Evolutionary conservation across 257 asterid genomes (phyloP).

Genomic region (Solanum pinnatisectum): DNA sequence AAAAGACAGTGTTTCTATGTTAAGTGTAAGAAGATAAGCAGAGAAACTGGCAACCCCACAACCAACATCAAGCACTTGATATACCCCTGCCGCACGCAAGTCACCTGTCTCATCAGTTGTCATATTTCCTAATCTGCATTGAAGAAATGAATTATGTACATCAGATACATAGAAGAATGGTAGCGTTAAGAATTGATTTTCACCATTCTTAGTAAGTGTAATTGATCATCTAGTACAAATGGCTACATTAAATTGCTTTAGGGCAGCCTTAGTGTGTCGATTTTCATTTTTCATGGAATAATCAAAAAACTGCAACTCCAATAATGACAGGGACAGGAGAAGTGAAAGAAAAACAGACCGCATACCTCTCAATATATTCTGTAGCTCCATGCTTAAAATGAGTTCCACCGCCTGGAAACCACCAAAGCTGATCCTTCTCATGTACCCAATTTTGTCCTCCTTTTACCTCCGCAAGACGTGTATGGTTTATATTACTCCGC

Average conservation of each 20-base stretch:
- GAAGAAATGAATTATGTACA: background rate
- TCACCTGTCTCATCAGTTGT: conserved; percentile 65
- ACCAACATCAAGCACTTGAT: conserved; percentile 88
- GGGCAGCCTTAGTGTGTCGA: background rate
- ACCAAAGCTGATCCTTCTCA: conserved; percentile 67
- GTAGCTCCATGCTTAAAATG: conserved; percentile 97
- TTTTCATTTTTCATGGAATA: background rate
- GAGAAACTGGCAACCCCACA: conserved; percentile 99
- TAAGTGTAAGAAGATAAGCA: conserved; percentile 76
- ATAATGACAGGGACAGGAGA: background rate
- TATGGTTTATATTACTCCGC: conserved; percentile 91
- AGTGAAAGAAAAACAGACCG: background rate
- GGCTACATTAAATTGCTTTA: background rate
- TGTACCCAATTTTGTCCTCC: conserved; percentile 99
- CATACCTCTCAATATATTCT: conserved; percentile 83
- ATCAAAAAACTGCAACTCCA: background rate
- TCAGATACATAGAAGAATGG: background rate
- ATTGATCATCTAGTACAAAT: background rate
- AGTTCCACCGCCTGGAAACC: conserved; percentile 99
- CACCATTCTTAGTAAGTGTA: background rate
- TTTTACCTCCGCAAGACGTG: conserved; percentile 86
- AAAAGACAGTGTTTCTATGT: conserved; percentile 82
- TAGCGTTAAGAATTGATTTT: background rate
- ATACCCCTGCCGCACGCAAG: conserved; percentile 66
- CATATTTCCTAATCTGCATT: conserved; percentile 88